These are phyloP conservation scores for Acrasis kona DNA, from an alignment of 78 protist species.

Conservation along the genomic window DNA sequence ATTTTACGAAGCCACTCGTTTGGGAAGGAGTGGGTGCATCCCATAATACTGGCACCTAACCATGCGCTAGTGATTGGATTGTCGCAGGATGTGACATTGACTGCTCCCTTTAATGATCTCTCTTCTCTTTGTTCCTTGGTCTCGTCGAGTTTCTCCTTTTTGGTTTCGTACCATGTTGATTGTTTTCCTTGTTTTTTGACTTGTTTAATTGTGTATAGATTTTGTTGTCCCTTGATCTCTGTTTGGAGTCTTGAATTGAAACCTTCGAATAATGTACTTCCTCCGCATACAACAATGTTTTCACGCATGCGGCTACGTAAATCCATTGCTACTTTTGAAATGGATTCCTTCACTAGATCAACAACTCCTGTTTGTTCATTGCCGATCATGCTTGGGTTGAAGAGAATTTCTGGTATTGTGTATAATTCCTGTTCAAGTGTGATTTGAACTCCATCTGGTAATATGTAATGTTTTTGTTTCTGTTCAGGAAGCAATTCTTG, in stretches of 20 bases:
- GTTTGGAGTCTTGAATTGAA: slow-evolving; percentile 34
- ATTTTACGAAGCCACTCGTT: too few species aligned
- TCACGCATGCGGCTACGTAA: slow-evolving; percentile 16
- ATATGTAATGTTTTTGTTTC: not conserved
- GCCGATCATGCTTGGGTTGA: slow-evolving; percentile 30
- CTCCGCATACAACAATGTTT: slow-evolving; percentile 40
- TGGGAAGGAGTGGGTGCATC: too few species aligned
- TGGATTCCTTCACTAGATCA: slow-evolving; percentile 17
- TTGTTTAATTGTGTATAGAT: too few species aligned
- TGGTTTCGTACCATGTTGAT: too few species aligned
- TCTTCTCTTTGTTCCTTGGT: not conserved
- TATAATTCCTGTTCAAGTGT: slow-evolving; percentile 18
- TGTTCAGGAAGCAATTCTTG: not conserved
- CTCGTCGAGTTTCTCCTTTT: too few species aligned
- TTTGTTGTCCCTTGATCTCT: slow-evolving; percentile 18
- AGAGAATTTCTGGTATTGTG: slow-evolving; percentile 37
- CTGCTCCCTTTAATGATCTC: not conserved
- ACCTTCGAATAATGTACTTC: slow-evolving; percentile 37
- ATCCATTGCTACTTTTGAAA: slow-evolving; percentile 21
- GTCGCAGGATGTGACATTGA: not conserved
- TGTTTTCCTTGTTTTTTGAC: too few species aligned
- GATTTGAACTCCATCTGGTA: slow-evolving; percentile 42
- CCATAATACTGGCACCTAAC: not conserved
- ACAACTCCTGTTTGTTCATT: slow-evolving; percentile 19
- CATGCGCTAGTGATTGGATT: not conserved